Evolutionary conservation across 495 filamentous ascomycete genomes (phyloP).

Genomic region (Sphaerosporella brunnea): DNA sequence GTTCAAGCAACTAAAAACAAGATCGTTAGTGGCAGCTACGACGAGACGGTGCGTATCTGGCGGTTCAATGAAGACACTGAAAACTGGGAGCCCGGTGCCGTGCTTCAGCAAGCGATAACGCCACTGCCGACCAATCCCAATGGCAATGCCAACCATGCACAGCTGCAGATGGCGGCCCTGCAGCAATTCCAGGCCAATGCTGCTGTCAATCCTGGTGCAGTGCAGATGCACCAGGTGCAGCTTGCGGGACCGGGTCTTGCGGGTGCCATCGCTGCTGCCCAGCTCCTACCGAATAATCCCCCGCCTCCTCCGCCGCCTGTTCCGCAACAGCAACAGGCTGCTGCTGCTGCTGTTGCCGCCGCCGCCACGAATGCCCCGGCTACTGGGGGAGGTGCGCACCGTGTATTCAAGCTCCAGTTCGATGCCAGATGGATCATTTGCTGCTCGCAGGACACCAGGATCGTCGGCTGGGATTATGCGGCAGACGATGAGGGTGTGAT

Average conservation of each 20-base stretch:
- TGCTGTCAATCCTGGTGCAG: constrained; percentile 10
- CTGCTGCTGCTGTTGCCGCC: constrained; percentile 34
- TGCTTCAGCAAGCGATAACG: constrained; percentile 42
- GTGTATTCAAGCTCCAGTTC: constrained; percentile 97
- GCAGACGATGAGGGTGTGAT: constrained; percentile 71
- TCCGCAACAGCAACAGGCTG: constrained; percentile 6
- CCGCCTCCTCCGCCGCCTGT: background rate
- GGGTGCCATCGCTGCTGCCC: constrained; percentile 17
- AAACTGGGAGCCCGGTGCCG: constrained; percentile 51
- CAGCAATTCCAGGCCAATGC: constrained; percentile 2
- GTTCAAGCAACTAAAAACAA: constrained; percentile 70
- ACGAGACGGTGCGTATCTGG: constrained; percentile 91
- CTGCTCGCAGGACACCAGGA: constrained; percentile 73
- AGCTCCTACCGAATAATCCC: constrained; percentile 13
- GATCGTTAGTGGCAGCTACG: constrained; percentile 90
- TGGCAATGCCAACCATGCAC: constrained; percentile 1
- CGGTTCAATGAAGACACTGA: constrained; percentile 60
- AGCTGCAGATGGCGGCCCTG: constrained; percentile 4
- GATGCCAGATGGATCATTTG: constrained; percentile 87
- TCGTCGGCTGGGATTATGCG: constrained; percentile 97
- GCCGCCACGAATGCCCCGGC: constrained; percentile 11
- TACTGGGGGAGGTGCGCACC: constrained; percentile 14
- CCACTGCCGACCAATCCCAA: constrained; percentile 9
- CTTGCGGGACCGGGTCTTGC: constrained; percentile 15
- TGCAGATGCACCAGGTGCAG: constrained; percentile 23